These are phyloP conservation scores for Effrenium voratum DNA, from an alignment of 73 alveolate species.

Conservation along the genomic window DNA sequence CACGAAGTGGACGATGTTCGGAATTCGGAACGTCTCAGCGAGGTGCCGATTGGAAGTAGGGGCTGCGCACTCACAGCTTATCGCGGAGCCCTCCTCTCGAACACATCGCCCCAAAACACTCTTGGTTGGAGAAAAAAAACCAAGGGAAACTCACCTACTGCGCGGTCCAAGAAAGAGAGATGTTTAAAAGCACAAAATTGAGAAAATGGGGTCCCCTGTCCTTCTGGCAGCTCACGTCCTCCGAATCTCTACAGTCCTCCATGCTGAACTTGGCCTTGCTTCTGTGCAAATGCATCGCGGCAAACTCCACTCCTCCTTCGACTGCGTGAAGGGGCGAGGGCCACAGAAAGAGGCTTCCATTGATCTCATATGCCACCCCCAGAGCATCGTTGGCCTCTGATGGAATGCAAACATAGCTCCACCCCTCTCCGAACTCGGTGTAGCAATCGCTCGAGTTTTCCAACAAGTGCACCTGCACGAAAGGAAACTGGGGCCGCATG, in stretches of 20 bases:
- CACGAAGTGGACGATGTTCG: slow-evolving; percentile 71
- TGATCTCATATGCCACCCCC: slow-evolving; percentile 51
- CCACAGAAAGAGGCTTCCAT: slow-evolving; percentile 32
- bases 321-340: slow-evolving; percentile 41
- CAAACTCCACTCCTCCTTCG: slow-evolving; percentile 61
- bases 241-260: neutral
- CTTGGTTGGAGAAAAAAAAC: no score
- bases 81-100: no score
- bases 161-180: no score
- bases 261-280: slow-evolving; percentile 14
- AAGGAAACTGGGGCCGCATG: no score
- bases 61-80: no score
- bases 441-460: slow-evolving; percentile 53
- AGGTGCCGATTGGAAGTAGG: no score
- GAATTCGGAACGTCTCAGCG: slow-evolving; percentile 26
- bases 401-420: slow-evolving; percentile 82
- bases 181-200: no score
- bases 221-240: neutral
- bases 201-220: no score
- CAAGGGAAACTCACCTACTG: no score
- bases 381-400: slow-evolving; percentile 44
- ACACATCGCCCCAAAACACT: no score
- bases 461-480: slow-evolving; percentile 65
- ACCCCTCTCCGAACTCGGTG: slow-evolving; percentile 67
- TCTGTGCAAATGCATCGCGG: slow-evolving; percentile 63